phyloP scores from a whole-genome alignment of 1,139 yeast species.

The Chernovozyma sophiae-reginae region DNA sequence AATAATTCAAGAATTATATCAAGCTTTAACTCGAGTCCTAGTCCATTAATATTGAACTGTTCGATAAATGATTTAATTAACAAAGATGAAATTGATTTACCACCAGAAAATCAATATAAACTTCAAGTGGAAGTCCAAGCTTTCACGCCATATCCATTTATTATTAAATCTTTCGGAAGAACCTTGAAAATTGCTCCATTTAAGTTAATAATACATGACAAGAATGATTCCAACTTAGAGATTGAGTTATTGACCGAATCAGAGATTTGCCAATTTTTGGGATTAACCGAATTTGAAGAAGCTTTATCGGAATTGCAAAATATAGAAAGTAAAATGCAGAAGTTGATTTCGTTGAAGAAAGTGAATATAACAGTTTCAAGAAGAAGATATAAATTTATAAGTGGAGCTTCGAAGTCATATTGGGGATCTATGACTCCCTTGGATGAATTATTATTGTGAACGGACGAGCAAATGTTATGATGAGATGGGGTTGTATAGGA shows the following conservation, averaged over 20 bases:
- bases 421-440: slow-evolving; percentile 6
- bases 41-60: neutral
- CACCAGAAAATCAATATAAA: neutral
- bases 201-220: slow-evolving; percentile 18
- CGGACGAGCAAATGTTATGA: too few relatives aligned
- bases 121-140: neutral
- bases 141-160: slow-evolving; percentile 9
- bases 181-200: slow-evolving; percentile 26
- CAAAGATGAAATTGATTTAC: neutral
- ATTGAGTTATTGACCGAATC: slow-evolving; percentile 23
- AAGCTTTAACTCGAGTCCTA: neutral
- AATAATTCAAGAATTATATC: neutral
- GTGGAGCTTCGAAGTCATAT: slow-evolving; percentile 1
- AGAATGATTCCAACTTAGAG: slow-evolving; percentile 9
- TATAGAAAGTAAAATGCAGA: neutral
- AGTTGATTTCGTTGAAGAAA: neutral
- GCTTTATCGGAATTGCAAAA: slow-evolving; percentile 7
- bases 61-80: neutral
- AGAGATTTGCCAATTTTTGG: slow-evolving; percentile 28
- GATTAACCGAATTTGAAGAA: slow-evolving; percentile 28
- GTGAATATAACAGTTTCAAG: neutral
- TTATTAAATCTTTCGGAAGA: slow-evolving; percentile 27
- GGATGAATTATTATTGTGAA: neutral
- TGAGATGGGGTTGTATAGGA: too few relatives aligned
- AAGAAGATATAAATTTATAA: neutral